These are phyloP conservation scores for Kappamyces sp. DNA, from an alignment of 192 early-diverging fungal species.

Conservation along the genomic window DNA sequence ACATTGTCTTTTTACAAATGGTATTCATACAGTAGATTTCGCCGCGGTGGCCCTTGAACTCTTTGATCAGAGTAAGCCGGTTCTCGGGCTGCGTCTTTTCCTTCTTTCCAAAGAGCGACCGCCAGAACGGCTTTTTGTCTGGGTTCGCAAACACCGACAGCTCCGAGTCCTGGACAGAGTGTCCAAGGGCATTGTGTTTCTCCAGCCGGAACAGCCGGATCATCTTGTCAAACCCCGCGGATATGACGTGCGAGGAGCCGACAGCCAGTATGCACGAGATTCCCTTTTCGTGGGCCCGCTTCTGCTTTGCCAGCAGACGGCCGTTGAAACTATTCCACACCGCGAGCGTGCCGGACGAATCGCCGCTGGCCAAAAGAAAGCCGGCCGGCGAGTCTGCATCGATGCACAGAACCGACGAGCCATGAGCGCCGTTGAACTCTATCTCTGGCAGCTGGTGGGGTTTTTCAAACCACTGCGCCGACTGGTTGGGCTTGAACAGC, in stretches of 20 bases:
- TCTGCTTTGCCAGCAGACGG: constrained; percentile 12
- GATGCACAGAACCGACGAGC: constrained; percentile 1
- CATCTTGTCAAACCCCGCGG: constrained; percentile 26
- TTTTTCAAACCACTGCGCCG: constrained; percentile 12
- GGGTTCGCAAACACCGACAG: not conserved
- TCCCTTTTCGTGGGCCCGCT: constrained; percentile 28
- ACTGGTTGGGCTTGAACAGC: not conserved
- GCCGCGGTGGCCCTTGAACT: constrained; percentile 63
- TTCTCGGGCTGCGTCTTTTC: not conserved
- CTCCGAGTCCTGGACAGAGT: constrained; percentile 4
- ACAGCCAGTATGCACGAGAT: constrained; percentile 23
- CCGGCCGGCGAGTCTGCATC: constrained; percentile 2
- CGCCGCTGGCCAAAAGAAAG: constrained; percentile 26
- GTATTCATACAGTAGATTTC: constrained; percentile 68
- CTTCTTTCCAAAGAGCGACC: not conserved
- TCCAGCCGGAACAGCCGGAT: constrained; percentile 20
- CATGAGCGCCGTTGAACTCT: not conserved
- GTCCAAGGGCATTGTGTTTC: not conserved
- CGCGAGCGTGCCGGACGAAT: constrained; percentile 21
- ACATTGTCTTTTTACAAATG: constrained; percentile 59
- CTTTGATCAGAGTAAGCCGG: not conserved
- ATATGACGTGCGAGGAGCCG: constrained; percentile 17
- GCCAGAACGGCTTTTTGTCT: constrained; percentile 8
- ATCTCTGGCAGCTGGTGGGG: not conserved
- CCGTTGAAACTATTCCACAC: constrained; percentile 41